Conservation (phyloP, 129 eudicot species). For the Centella asiatica region DNA sequence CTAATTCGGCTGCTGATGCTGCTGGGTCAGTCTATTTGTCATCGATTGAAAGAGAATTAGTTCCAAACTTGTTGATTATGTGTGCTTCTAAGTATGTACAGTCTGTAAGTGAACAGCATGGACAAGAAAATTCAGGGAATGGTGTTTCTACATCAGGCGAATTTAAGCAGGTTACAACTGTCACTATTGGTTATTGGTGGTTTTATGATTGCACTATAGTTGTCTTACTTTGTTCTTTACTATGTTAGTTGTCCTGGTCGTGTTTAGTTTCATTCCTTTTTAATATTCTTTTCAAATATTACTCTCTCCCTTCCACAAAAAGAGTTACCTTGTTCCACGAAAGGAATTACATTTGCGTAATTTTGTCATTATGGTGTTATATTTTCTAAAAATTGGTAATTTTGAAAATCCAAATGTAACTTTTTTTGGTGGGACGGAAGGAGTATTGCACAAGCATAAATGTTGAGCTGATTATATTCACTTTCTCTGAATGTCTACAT, state of each 20-base stretch:
- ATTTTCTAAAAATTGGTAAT: too few species aligned
- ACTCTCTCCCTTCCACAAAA: too few species aligned
- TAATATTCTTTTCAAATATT: too few species aligned
- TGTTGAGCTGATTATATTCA: background rate
- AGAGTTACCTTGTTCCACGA: too few species aligned
- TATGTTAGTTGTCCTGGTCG: background rate
- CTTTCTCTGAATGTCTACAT: background rate
- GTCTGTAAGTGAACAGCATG: conserved; percentile 32
- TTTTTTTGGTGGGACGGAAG: too few species aligned
- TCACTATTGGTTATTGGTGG: background rate
- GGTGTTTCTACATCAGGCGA: conserved; percentile 50
- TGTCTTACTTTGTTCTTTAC: background rate
- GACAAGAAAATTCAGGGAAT: conserved; percentile 30
- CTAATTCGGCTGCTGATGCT: conserved; percentile 93
- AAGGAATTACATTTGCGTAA: too few species aligned
- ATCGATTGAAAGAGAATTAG: conserved; percentile 69
- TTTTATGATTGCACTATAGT: background rate
- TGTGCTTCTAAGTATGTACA: conserved; percentile 48
- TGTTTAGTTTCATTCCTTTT: too few species aligned
- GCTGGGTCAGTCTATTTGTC: conserved; percentile 84
- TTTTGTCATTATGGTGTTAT: too few species aligned
- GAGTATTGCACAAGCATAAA: background rate
- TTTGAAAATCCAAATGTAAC: too few species aligned
- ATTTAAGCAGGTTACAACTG: conserved; percentile 51
- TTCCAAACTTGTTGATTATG: conserved; percentile 88